Base-by-base conservation (phyloP, 441 rosid genomes). In the Syzygium malaccense region DNA sequence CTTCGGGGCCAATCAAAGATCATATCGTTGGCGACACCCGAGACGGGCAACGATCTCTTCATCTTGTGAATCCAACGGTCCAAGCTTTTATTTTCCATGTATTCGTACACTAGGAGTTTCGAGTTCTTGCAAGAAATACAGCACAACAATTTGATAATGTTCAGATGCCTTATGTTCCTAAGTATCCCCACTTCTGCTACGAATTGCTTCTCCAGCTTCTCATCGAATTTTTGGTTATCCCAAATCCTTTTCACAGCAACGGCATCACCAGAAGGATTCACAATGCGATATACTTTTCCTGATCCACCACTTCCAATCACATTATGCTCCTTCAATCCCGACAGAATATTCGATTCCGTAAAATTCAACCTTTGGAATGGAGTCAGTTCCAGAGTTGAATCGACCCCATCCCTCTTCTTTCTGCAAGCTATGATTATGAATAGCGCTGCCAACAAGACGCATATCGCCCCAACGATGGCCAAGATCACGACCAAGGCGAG, bases 291-390 rank as follows among this genome's bases (percentile, higher is more conserved):
- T 1, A 94, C 95, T 86, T 92, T 91, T 26, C 96, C 95, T 28
- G 97, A 94, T 1, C 96, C 95, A 23, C 96, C 96, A 58, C 91
- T 89, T 83, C 97, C 95, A 19, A 95, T 91, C 89, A 91, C 58
- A 57, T 93, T 90, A n/a, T 37, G 56, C 41, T 91, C 93, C 80
- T 25, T 71, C 88, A 93, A 55, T 55, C 91, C 93, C 1, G 90
- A 79, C 54, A 91, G 28, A 49, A 93, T 88, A 62, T 88, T 79
- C 17, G 86, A 64, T 51, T 79, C 89, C 13, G 89, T 92, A 87
- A 93, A 93, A 86, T 87, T 91, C 87, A 92, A 28, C 75, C 41
- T 92, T 28, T 91, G 92, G 91, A 92, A 93, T 14, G 92, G 7
- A 11, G 88, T 91, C 87, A 88, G 58, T 88, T 91, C 87, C 88